Conservation (phyloP, 805 yeast genomes). For the Lachancea meyersii region DNA sequence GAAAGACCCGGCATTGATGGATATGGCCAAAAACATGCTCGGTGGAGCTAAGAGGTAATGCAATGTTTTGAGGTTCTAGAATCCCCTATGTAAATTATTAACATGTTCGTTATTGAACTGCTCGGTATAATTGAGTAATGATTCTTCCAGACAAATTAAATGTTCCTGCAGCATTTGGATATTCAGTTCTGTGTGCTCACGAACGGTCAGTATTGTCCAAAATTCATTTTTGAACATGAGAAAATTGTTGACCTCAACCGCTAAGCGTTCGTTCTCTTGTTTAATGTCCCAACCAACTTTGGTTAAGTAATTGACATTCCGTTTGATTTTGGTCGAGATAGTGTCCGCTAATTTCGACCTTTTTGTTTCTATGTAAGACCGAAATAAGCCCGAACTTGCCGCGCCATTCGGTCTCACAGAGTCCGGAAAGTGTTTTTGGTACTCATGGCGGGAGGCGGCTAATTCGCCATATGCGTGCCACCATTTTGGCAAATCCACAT, state of each 20-base stretch:
- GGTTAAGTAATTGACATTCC: slow-evolving; percentile 38
- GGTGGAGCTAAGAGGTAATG: slow-evolving; percentile 29
- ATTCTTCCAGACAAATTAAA: slow-evolving; percentile 5
- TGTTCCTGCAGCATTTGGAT: slow-evolving; percentile 14
- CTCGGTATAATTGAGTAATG: slow-evolving; percentile 1
- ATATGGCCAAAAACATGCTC: slow-evolving; percentile 66
- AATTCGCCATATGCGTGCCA: slow-evolving; percentile 41
- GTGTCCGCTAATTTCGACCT: slow-evolving; percentile 43
- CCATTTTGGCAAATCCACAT: slow-evolving; percentile 38
- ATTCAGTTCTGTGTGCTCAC: slow-evolving; percentile 10
- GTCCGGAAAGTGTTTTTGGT: slow-evolving; percentile 27
- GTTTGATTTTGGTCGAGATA: slow-evolving; percentile 36
- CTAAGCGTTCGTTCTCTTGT: slow-evolving; percentile 52
- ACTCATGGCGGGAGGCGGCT: slow-evolving; percentile 32
- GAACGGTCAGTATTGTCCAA: slow-evolving; percentile 19
- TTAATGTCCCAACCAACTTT: slow-evolving; percentile 44
- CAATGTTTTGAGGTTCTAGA: background rate
- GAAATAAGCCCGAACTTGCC: slow-evolving; percentile 21
- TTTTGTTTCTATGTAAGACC: slow-evolving; percentile 46
- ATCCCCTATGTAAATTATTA: slow-evolving; percentile 3
- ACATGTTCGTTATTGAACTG: slow-evolving; percentile 2
- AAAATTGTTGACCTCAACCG: slow-evolving; percentile 56
- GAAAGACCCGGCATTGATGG: slow-evolving; percentile 73
- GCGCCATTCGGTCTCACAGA: slow-evolving; percentile 12
- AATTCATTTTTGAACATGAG: slow-evolving; percentile 45